Conservation (phyloP, 1,284 basidiomycete genomes). For the Ceratobasidium theobromae region DNA sequence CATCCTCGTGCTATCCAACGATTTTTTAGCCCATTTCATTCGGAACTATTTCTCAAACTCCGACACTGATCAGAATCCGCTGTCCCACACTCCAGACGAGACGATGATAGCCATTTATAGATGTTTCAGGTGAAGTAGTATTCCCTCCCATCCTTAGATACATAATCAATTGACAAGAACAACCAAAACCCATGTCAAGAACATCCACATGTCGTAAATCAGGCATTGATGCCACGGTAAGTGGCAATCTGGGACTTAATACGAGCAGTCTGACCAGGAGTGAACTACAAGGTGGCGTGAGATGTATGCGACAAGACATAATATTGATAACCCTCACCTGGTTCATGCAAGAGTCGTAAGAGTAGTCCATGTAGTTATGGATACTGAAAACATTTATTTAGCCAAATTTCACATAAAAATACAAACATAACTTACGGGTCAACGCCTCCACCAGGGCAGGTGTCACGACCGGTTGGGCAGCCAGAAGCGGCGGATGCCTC, state of each 20-base stretch:
- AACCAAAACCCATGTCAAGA: not conserved
- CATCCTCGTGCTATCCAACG: too few relatives aligned
- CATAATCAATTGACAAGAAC: not conserved
- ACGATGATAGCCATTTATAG: too few relatives aligned
- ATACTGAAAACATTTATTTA: not conserved
- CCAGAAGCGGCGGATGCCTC: slow-evolving; percentile 35
- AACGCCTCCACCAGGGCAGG: slow-evolving; percentile 34
- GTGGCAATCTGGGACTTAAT: slow-evolving; percentile 35
- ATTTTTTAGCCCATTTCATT: too few relatives aligned
- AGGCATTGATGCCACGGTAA: slow-evolving; percentile 38
- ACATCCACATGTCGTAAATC: not conserved
- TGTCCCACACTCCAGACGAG: too few relatives aligned
- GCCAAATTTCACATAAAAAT: not conserved
- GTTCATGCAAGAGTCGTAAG: slow-evolving; percentile 37
- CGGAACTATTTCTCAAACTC: too few relatives aligned
- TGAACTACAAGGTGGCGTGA: slow-evolving; percentile 33
- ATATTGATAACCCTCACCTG: not conserved
- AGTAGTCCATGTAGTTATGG: slow-evolving; percentile 32
- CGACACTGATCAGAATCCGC: too few relatives aligned
- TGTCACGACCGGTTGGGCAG: slow-evolving; percentile 35
- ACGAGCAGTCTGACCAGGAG: slow-evolving; percentile 37
- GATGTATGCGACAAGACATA: not conserved
- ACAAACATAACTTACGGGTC: slow-evolving; percentile 30
- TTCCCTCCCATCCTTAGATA: not conserved
- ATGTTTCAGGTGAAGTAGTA: too few relatives aligned